Evolutionary conservation across 2,329 filamentous ascomycete species (phyloP).

Genomic region (Aspergillus puulaauensis): DNA sequence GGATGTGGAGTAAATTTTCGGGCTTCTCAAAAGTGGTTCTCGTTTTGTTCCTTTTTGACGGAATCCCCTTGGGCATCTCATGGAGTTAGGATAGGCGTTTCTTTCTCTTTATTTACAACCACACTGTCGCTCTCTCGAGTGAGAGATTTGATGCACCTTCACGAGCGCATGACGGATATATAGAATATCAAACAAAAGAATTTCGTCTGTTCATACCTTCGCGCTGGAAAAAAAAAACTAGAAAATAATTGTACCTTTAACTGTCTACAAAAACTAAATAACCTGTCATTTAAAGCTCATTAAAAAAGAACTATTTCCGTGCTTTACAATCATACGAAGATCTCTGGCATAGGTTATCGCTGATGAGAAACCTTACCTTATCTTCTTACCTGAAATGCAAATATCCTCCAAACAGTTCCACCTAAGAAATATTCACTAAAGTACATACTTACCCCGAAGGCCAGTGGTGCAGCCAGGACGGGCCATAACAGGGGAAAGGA

Average conservation of each 20-base stretch:
- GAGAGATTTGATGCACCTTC: constrained; percentile 18
- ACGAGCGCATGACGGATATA: constrained; percentile 35
- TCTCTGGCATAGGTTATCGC: constrained; percentile 24
- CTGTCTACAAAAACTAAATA: neutral
- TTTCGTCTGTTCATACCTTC: constrained; percentile 17
- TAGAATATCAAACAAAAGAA: constrained; percentile 29
- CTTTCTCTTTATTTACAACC: constrained; percentile 16
- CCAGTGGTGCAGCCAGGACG: constrained; percentile 29
- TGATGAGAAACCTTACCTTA: constrained; percentile 40
- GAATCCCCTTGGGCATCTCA: constrained; percentile 35
- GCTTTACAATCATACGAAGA: constrained; percentile 22
- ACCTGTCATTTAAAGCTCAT: neutral
- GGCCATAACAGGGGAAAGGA: constrained; percentile 24
- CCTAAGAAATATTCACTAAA: constrained; percentile 29
- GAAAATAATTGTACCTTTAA: neutral
- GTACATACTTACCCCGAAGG: constrained; percentile 45
- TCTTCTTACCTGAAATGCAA: constrained; percentile 42
- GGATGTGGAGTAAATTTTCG: constrained; percentile 39
- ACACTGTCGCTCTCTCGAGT: constrained; percentile 12
- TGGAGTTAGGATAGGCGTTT: constrained; percentile 39
- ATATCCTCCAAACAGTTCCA: constrained; percentile 19
- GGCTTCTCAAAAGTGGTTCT: constrained; percentile 9
- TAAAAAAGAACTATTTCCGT: constrained; percentile 14
- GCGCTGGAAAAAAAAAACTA: neutral
- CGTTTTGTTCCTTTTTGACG: constrained; percentile 20